These are phyloP conservation scores for Fusarium devonianum DNA, from an alignment of 2,329 filamentous ascomycete genomes.

Conservation along the genomic window DNA sequence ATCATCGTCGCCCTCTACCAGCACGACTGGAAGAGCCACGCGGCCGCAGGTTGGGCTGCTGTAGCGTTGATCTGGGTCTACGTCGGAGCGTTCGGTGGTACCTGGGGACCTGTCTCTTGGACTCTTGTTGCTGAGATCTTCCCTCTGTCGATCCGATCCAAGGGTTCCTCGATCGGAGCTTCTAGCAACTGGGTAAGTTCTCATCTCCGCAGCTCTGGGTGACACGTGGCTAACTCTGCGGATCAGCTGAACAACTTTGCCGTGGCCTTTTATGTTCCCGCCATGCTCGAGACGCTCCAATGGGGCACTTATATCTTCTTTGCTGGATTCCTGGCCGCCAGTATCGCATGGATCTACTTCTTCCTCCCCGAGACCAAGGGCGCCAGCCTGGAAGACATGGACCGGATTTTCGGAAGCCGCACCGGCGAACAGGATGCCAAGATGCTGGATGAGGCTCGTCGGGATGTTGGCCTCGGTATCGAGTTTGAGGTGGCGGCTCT, in stretches of 20 bases:
- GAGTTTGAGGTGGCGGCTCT: constrained; percentile 26
- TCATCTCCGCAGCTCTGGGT: too few relatives aligned
- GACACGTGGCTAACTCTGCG: neutral
- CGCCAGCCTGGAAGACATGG: constrained; percentile 62
- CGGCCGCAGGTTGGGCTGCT: constrained; percentile 49
- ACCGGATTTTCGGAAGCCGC: constrained; percentile 56
- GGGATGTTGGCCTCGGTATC: constrained; percentile 33
- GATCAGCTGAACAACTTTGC: constrained; percentile 52
- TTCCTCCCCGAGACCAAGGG: constrained; percentile 64
- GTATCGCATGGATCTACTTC: constrained; percentile 58
- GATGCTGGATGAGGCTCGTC: constrained; percentile 32
- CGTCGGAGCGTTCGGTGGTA: constrained; percentile 56
- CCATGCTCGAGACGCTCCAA: constrained; percentile 47
- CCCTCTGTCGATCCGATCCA: constrained; percentile 53
- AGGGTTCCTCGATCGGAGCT: constrained; percentile 52
- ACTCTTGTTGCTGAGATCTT: constrained; percentile 58
- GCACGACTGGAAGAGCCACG: constrained; percentile 42
- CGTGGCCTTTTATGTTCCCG: constrained; percentile 54
- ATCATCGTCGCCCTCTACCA: constrained; percentile 33
- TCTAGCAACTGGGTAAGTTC: constrained; percentile 50
- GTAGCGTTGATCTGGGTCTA: constrained; percentile 54
- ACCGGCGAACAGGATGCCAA: constrained; percentile 41
- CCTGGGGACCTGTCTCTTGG: constrained; percentile 57
- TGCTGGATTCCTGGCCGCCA: constrained; percentile 55
- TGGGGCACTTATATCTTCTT: constrained; percentile 67